A percentile compares a stretch with the other conserved stretches of the same genome.
These are phyloP conservation scores for Saccharum spontaneum DNA, from an alignment of 176 grass and related monocot genomes.

Conservation along the genomic window DNA sequence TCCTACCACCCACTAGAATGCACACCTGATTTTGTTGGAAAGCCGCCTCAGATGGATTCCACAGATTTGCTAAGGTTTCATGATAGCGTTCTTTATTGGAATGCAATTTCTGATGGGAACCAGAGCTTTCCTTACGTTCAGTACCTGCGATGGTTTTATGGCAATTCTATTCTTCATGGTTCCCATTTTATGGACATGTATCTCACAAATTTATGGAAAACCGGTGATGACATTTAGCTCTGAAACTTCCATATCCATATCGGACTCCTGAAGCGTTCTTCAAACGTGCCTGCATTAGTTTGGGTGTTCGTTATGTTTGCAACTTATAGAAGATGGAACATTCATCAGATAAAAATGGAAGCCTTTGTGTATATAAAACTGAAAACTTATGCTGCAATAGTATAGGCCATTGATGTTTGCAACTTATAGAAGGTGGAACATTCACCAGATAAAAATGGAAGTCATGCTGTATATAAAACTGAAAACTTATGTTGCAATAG, in stretches of 20 bases:
- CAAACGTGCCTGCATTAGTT: background rate
- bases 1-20: background rate
- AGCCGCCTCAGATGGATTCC: background rate
- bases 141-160: background rate
- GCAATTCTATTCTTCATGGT: background rate
- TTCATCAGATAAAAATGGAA: background rate
- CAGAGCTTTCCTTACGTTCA: background rate
- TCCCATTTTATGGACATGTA: background rate
- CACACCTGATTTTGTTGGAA: background rate
- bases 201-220: background rate
- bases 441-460: background rate
- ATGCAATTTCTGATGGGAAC: background rate
- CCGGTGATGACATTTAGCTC: background rate
- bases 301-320: background rate
- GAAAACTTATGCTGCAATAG: background rate
- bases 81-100: background rate
- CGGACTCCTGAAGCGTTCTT: background rate
- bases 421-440: background rate
- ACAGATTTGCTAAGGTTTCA: background rate
- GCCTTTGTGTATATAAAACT: background rate
- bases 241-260: background rate
- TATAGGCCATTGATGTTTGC: background rate
- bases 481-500: background rate
- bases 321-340: background rate
- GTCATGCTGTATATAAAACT: background rate